Evolutionary conservation across 106 monocot genomes (phyloP), one percentile per base, ranked within the genome.

Genomic region (Acorus calamus): DNA sequence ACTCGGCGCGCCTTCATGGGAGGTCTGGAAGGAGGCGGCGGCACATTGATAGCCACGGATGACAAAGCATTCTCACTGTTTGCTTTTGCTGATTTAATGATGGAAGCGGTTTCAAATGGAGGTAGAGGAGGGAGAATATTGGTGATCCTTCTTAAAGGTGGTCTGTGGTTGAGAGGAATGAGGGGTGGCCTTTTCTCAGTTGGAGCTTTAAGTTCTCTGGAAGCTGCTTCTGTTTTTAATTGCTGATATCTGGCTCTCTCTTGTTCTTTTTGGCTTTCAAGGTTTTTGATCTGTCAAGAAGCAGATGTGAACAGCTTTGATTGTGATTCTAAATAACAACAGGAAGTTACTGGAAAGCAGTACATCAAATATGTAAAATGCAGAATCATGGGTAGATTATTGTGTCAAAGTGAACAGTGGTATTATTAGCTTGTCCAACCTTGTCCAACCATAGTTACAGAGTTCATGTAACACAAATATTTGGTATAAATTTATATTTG

Each of bases 191-290:
- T 87, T 6, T 58, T 28, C 51, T 63, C 77, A 60, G 75, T 78
- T 3, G 51, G 14, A 43, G 65, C 50, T 13, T 52, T 56, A 55
- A 11, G 11, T 47, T 61, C 7, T 57, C n/a, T 8, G 41, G 47
- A 14, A 62, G 42, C 9, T 8, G 69, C 2, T 7, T 73, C 78
- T 28, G 57, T 83, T 8, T 45, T 41, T 64, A 53, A 57, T 14
- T 46, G 5, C 50, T 62, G 71, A 54, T 4, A 50, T 69, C 54
- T 78, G 50, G 66, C 51, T 61, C 73, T 93, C 68, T 71, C 71
- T 52, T 81, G 75, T 11, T 71, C 71, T 41, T 89, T 62, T 75
- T 86, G 89, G 71, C 61, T 80, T 52, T 89, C 94, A 8, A 94
- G 75, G 3, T 94, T 86, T 58, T 62, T 94, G 13, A 89, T 68